Evolutionary conservation across 2,329 filamentous ascomycete genomes (phyloP).

Genomic region (Coniochaeta pulveracea): DNA sequence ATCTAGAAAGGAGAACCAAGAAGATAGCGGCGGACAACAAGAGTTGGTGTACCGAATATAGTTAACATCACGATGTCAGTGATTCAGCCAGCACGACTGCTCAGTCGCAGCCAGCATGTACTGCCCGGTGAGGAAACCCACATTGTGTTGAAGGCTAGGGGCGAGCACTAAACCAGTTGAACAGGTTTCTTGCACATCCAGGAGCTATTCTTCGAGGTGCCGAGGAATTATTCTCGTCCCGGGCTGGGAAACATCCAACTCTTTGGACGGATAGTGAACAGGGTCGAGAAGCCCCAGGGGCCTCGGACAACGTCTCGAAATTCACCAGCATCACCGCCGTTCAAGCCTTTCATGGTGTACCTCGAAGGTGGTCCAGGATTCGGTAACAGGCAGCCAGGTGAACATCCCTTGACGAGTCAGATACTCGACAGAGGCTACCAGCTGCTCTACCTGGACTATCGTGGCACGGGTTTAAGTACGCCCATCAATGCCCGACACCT

Average conservation of each 20-base stretch:
- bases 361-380: constrained; percentile 81
- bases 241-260: constrained; percentile 52
- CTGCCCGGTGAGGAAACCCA: neutral
- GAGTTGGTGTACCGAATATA: no score
- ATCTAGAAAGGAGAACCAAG: no score
- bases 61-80: neutral
- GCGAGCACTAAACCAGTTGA: neutral
- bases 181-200: constrained; percentile 64
- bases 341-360: constrained; percentile 55
- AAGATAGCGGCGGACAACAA: no score
- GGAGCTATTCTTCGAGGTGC: constrained; percentile 80
- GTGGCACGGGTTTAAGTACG: constrained; percentile 77
- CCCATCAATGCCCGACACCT: constrained; percentile 68
- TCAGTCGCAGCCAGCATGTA: constrained; percentile 2
- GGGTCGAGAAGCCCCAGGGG: constrained; percentile 52
- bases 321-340: constrained; percentile 27
- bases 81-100: constrained; percentile 2
- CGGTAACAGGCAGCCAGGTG: constrained; percentile 64
- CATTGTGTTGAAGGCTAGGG: neutral
- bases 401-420: constrained; percentile 56
- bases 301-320: no score
- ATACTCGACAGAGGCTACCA: constrained; percentile 76
- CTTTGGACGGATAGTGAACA: constrained; percentile 66
- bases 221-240: constrained; percentile 62
- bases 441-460: constrained; percentile 77